phyloP scores from a whole-genome alignment of 1,139 yeast species.

The Candida smagusa region DNA sequence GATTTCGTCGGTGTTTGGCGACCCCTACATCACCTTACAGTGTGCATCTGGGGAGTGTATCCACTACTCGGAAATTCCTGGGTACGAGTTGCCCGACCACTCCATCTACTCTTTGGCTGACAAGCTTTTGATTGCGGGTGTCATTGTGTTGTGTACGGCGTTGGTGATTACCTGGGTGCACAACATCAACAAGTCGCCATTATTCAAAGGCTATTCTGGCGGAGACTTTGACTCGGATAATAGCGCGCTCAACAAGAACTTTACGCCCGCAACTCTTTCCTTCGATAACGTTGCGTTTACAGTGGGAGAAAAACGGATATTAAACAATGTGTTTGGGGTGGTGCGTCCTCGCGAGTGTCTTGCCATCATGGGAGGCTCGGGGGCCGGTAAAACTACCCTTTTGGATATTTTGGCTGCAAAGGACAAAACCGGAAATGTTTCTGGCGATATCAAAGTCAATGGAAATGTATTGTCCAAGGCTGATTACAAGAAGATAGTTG shows the following conservation, averaged over 20 bases:
- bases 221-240: conserved; percentile 33
- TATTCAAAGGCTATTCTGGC: conserved; percentile 40
- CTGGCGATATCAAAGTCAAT: conserved; percentile 70
- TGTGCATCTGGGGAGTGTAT: conserved; percentile 89
- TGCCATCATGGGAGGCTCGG: conserved; percentile 98
- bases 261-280: conserved; percentile 73
- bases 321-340: conserved; percentile 65
- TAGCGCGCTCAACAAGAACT: conserved; percentile 48
- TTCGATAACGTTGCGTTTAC: conserved; percentile 70
- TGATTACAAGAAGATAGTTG: conserved; percentile 67
- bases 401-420: conserved; percentile 88
- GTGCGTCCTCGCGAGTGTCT: conserved; percentile 85
- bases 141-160: conserved; percentile 39
- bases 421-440: conserved; percentile 66
- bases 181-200: conserved; percentile 60
- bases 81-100: conserved; percentile 69
- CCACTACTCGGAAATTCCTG: conserved; percentile 90
- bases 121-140: conserved; percentile 48
- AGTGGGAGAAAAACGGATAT: conserved; percentile 51
- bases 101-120: conserved; percentile 48
- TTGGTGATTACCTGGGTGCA: conserved; percentile 43
- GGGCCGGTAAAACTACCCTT: conserved; percentile 95
- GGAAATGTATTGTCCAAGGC: conserved; percentile 48
- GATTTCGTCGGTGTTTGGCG: conserved; percentile 88
- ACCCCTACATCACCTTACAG: conserved; percentile 73